Base-by-base conservation (phyloP, 2,329 filamentous ascomycete genomes). In the Fusarium pininemorale region DNA sequence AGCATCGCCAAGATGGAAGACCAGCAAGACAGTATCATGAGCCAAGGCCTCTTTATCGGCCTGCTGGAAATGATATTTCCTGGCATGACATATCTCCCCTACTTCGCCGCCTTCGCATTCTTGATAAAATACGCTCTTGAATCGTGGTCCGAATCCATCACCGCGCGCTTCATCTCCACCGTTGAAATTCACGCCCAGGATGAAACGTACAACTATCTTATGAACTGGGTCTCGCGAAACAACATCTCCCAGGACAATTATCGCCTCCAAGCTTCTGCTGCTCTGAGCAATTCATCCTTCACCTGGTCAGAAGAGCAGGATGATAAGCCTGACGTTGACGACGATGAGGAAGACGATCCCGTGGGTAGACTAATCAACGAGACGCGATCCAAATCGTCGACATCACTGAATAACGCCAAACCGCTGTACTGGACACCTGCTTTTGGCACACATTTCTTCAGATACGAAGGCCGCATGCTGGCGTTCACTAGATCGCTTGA, bases 201-300 rank as follows among this genome's bases (percentile, higher is more conserved):
- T 38, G 67, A 70, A 11, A 48, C 44, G 5, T 70, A 70, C n/a
- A 69, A 45, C 11, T 64, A 64, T 24, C 32, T 70, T 7, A 70
- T 70, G 67, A 51, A 37, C 16, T 70, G 67, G 67, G 30, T 63
- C 35, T 48, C 67, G 13, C 35, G 30, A 9, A 44, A 68, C 41
- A 58, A 30, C 38, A 30, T 70, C 18, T 70, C 67, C 3, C 41
- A 45, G 16, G 38, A 63, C 3, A 70, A 59, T 20, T 54, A 70
- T 16, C 67, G 67, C 8, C 53, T 70, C 0, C 54, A 63, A 4
- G 67, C 59, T 24, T 69, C 64, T 5, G 44, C 51, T 12, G 30
- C 42, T 16, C 37, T 69, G 8, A 69, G 28, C 1, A 60, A 60
- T 26, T 20, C 44, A 3, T 9, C 9, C 1, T 60, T 60, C 20